Conservation (phyloP, 225 moss, liverwort and hornwort genomes). For the Bryum argenteum region DNA sequence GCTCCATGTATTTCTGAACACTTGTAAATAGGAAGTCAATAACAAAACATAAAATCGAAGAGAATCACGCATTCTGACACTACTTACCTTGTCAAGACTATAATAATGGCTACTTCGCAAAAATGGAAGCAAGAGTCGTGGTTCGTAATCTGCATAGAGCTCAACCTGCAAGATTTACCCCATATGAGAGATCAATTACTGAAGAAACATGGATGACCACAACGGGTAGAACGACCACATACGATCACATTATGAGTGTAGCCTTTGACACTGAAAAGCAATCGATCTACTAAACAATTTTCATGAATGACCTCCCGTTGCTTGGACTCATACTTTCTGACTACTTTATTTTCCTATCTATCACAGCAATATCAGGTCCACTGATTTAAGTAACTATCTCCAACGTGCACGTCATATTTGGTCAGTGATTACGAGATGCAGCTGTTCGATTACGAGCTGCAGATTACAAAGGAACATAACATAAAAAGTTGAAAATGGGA, state of each 20-base stretch:
- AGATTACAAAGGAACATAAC: no score
- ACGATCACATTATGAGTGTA: slow-evolving; percentile 11
- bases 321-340: not conserved
- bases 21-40: not conserved
- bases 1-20: not conserved
- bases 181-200: not conserved
- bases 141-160: slow-evolving; percentile 96
- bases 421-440: slow-evolving; percentile 26
- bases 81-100: slow-evolving; percentile 77
- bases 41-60: slow-evolving; percentile 1
- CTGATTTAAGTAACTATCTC: slow-evolving; percentile 10
- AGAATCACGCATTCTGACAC: slow-evolving; percentile 31
- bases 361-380: slow-evolving; percentile 21
- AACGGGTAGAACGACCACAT: not conserved
- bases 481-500: not conserved
- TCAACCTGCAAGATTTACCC: slow-evolving; percentile 65
- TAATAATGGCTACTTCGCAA: slow-evolving; percentile 91
- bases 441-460: slow-evolving; percentile 17
- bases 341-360: slow-evolving; percentile 9
- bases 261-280: slow-evolving; percentile 6
- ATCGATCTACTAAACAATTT: not conserved
- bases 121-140: slow-evolving; percentile 92
- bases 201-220: slow-evolving; percentile 1
- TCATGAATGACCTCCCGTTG: slow-evolving; percentile 10
- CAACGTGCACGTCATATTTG: not conserved